Conservation (phyloP, 495 filamentous ascomycete genomes). For the Lophium mytilinum region DNA sequence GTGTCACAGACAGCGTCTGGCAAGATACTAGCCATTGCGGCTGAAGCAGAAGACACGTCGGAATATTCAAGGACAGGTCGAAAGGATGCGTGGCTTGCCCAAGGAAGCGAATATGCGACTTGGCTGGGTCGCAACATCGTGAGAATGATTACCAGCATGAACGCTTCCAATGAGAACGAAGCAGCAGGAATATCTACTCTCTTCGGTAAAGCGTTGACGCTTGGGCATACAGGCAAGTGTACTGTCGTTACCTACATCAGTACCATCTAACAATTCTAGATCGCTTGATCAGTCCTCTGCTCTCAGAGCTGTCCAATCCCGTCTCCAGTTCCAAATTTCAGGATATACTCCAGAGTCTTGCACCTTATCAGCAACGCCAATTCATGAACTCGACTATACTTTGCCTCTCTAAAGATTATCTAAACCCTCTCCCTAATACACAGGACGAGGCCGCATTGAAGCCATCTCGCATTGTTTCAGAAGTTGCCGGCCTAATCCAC, state of each 20-base stretch:
- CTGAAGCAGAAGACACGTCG: constrained; percentile 61
- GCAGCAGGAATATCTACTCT: constrained; percentile 36
- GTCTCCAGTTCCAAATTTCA: neutral
- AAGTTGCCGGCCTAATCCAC: constrained; percentile 41
- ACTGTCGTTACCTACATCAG: neutral
- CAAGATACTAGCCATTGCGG: constrained; percentile 59
- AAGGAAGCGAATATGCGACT: constrained; percentile 52
- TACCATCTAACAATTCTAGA: constrained; percentile 2
- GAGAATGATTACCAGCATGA: constrained; percentile 38
- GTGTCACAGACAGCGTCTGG: constrained; percentile 60
- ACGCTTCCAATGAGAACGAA: constrained; percentile 34
- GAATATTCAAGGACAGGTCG: constrained; percentile 24
- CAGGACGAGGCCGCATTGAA: constrained; percentile 24
- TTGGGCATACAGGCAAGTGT: constrained; percentile 66
- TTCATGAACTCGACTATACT: constrained; percentile 44
- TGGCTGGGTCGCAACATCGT: constrained; percentile 75
- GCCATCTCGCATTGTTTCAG: constrained; percentile 34
- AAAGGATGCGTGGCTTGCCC: constrained; percentile 52
- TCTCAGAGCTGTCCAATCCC: neutral
- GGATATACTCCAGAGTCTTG: constrained; percentile 10
- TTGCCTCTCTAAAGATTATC: constrained; percentile 48
- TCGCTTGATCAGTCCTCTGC: constrained; percentile 3
- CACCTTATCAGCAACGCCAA: constrained; percentile 18
- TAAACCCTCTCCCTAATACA: constrained; percentile 26
- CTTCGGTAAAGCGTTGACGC: constrained; percentile 53